Conservation (phyloP, 495 filamentous ascomycete genomes). For the Bacidia gigantensis region DNA sequence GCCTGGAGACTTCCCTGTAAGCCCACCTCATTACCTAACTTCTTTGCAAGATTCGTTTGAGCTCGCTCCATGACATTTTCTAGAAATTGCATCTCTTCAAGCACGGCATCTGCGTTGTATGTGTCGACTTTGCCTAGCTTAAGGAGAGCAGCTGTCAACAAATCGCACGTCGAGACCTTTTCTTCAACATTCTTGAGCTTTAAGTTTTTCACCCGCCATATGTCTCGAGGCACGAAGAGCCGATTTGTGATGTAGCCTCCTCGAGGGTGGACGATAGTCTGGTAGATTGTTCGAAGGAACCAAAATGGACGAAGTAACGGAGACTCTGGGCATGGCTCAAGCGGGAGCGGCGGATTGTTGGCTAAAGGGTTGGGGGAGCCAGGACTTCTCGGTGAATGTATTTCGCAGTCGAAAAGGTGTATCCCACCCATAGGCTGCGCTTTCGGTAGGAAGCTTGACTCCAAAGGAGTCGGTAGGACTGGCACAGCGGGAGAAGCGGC, state of each 20-base stretch:
- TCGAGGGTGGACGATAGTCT: constrained; percentile 79
- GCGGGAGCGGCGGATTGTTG: constrained; percentile 49
- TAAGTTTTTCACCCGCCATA: constrained; percentile 87
- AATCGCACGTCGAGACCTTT: constrained; percentile 86
- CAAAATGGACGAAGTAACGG: constrained; percentile 83
- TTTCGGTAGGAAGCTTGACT: constrained; percentile 38
- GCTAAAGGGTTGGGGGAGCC: constrained; percentile 49
- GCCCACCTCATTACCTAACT: constrained; percentile 82
- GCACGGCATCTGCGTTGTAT: constrained; percentile 74
- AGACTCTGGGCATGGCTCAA: constrained; percentile 87
- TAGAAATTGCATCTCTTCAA: constrained; percentile 91
- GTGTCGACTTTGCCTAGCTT: constrained; percentile 75
- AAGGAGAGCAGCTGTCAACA: constrained; percentile 76
- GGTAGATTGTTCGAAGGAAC: constrained; percentile 87
- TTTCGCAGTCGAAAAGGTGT: constrained; percentile 73
- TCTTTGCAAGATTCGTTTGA: constrained; percentile 61
- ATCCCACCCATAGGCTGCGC: constrained; percentile 51
- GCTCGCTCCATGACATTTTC: constrained; percentile 79
- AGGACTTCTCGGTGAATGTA: constrained; percentile 58
- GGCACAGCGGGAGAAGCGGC: constrained; percentile 38
- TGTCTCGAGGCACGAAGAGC: constrained; percentile 81
- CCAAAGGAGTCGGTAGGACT: constrained; percentile 55
- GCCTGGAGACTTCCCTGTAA: constrained; percentile 51
- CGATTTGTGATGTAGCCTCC: constrained; percentile 85
- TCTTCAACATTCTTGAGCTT: constrained; percentile 85